Percentiles rank a stretch among this genome's conserved stretches.
Conservation (phyloP, 1,284 basidiomycete species). For the Leccinum subatratum region DNA sequence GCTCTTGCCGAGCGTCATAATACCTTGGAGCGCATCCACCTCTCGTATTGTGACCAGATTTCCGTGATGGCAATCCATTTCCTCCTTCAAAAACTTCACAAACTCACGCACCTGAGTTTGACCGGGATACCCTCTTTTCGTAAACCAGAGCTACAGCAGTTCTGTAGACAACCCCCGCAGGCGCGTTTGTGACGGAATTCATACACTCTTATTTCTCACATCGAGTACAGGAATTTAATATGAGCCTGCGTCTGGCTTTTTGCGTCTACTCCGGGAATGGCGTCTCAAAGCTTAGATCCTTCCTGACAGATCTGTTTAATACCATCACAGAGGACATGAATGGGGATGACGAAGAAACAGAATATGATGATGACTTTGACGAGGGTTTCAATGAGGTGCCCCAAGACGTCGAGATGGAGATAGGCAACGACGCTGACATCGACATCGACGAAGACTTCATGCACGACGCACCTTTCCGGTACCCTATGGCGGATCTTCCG, state of each 20-base stretch:
- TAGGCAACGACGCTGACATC: constrained; percentile 43
- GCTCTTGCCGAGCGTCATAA: constrained; percentile 77
- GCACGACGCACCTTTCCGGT: constrained; percentile 30
- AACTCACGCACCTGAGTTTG: constrained; percentile 90
- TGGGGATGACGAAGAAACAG: constrained; percentile 62
- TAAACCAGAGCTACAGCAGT: constrained; percentile 80
- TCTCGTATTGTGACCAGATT: constrained; percentile 97
- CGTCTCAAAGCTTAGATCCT: constrained; percentile 77
- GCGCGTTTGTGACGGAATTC: constrained; percentile 42
- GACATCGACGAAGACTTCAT: constrained; percentile 39
- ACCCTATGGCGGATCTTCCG: constrained; percentile 17
- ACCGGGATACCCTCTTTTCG: constrained; percentile 95
- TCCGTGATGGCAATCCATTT: constrained; percentile 88
- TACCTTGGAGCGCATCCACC: constrained; percentile 91
- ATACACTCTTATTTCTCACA: constrained; percentile 7
- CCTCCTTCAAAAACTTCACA: constrained; percentile 80
- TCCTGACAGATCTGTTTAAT: constrained; percentile 68
- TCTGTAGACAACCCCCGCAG: constrained; percentile 83
- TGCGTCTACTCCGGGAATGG: constrained; percentile 97
- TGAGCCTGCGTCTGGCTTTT: constrained; percentile 86
- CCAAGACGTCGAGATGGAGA: constrained; percentile 47
- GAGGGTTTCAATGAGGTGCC: constrained; percentile 46
- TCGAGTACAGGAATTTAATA: constrained; percentile 78
- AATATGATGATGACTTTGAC: constrained; percentile 68
- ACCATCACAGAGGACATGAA: constrained; percentile 66